Conservation (phyloP, 2,329 filamentous ascomycete species). For the Penicillium griseofulvum region DNA sequence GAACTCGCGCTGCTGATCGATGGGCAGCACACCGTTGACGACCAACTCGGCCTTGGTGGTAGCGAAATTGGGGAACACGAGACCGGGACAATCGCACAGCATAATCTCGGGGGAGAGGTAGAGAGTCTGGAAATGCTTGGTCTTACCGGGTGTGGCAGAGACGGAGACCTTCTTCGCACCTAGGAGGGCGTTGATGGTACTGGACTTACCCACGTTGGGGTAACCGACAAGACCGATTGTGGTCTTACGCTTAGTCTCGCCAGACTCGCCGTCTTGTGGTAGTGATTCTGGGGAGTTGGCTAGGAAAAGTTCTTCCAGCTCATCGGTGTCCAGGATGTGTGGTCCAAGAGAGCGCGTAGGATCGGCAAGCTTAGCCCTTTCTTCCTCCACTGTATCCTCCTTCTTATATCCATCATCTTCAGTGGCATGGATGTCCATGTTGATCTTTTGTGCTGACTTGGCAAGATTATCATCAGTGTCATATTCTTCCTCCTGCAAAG, state of each 20-base stretch:
- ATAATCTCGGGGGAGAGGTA: slow-evolving; percentile 86
- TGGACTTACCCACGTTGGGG: slow-evolving; percentile 98
- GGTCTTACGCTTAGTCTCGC: slow-evolving; percentile 61
- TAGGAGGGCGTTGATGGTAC: slow-evolving; percentile 98
- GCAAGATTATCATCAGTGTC: slow-evolving; percentile 45
- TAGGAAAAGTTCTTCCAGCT: slow-evolving; percentile 86
- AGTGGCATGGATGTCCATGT: slow-evolving; percentile 35
- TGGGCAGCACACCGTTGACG: slow-evolving; percentile 89
- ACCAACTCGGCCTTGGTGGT: slow-evolving; percentile 95
- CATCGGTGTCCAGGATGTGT: slow-evolving; percentile 85
- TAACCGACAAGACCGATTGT: slow-evolving; percentile 94
- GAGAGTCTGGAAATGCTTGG: slow-evolving; percentile 98
- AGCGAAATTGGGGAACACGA: slow-evolving; percentile 97
- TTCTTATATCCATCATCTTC: slow-evolving; percentile 31
- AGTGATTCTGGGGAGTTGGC: slow-evolving; percentile 63
- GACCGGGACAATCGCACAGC: slow-evolving; percentile 95
- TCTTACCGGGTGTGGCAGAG: slow-evolving; percentile 95
- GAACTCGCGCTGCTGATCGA: slow-evolving; percentile 93
- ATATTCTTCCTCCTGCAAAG: slow-evolving; percentile 48
- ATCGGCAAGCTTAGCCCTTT: slow-evolving; percentile 19
- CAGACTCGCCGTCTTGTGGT: slow-evolving; percentile 44
- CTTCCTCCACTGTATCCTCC: slow-evolving; percentile 22
- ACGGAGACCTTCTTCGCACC: slow-evolving; percentile 98
- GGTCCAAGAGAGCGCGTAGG: slow-evolving; percentile 51
- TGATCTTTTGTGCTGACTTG: slow-evolving; percentile 46